phyloP scores from a whole-genome alignment of 2,329 filamentous ascomycete species.

The Beauveria caledonica region DNA sequence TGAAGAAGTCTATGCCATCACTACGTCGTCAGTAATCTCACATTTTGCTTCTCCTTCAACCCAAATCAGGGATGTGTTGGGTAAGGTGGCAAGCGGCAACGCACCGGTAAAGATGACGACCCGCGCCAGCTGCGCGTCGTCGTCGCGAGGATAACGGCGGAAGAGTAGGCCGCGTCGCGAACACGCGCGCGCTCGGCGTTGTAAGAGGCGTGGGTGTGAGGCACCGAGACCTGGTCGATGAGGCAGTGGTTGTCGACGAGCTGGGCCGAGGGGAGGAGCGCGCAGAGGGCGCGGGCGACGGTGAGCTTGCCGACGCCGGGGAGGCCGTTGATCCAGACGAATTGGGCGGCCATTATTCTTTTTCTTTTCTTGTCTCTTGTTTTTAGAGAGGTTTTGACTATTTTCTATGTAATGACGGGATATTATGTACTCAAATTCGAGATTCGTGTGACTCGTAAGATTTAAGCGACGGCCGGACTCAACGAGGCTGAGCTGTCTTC shows the following conservation, averaged over 20 bases:
- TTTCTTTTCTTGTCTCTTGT: neutral
- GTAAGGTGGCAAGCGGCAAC: neutral
- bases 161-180: constrained; percentile 10
- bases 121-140: constrained; percentile 13
- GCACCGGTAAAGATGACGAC: constrained; percentile 21
- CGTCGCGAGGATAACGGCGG: constrained; percentile 10
- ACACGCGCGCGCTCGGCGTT: constrained; percentile 14
- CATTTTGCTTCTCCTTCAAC: neutral
- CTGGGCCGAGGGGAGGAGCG: constrained; percentile 18
- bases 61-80: too few relatives aligned
- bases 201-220: constrained; percentile 17
- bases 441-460: too few relatives aligned
- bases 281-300: constrained; percentile 21
- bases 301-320: constrained; percentile 25
- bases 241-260: constrained; percentile 24
- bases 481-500: too few relatives aligned
- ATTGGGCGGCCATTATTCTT: constrained; percentile 4
- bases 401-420: too few relatives aligned
- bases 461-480: too few relatives aligned
- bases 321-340: constrained; percentile 26
- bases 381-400: neutral
- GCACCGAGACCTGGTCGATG: constrained; percentile 19
- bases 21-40: neutral
- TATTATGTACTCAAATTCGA: too few relatives aligned
- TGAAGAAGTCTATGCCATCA: constrained; percentile 8